Conservation (phyloP, 148 eudicot genomes). For the Chenopodium quinoa region DNA sequence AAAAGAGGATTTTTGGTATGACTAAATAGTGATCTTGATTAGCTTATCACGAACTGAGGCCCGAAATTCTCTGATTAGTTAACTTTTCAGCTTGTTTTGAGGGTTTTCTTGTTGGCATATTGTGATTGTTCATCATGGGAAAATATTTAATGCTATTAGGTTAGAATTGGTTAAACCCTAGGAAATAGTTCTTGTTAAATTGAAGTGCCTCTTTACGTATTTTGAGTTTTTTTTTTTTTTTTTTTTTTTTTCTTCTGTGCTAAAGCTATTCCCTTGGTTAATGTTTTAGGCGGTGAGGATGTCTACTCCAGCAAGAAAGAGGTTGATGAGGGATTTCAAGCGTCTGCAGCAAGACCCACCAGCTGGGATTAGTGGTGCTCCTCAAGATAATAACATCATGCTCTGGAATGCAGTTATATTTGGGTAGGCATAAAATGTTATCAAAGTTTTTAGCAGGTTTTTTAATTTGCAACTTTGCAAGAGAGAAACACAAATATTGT, state of each 20-base stretch:
- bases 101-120: neutral
- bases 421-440: constrained; percentile 39
- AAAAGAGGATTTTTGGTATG: neutral
- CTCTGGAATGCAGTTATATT: constrained; percentile 80
- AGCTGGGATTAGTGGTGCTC: constrained; percentile 76
- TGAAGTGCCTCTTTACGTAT: neutral
- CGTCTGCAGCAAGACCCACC: constrained; percentile 74
- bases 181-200: neutral
- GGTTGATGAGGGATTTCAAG: constrained; percentile 76
- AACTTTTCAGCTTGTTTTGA: neutral
- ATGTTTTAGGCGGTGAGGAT: constrained; percentile 45
- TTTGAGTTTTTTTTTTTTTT: neutral
- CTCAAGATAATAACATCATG: constrained; percentile 69
- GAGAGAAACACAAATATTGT: neutral
- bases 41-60: no score
- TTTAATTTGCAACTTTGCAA: neutral
- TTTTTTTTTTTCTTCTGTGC: neutral
- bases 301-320: constrained; percentile 71
- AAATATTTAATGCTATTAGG: neutral
- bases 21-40: no score
- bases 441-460: neutral
- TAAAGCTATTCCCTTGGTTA: neutral
- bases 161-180: neutral
- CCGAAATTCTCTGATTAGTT: neutral
- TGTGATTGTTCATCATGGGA: neutral